These are phyloP conservation scores for Pestalotiopsis sp. DNA, from an alignment of 2,329 filamentous ascomycete genomes.

Conservation along the genomic window DNA sequence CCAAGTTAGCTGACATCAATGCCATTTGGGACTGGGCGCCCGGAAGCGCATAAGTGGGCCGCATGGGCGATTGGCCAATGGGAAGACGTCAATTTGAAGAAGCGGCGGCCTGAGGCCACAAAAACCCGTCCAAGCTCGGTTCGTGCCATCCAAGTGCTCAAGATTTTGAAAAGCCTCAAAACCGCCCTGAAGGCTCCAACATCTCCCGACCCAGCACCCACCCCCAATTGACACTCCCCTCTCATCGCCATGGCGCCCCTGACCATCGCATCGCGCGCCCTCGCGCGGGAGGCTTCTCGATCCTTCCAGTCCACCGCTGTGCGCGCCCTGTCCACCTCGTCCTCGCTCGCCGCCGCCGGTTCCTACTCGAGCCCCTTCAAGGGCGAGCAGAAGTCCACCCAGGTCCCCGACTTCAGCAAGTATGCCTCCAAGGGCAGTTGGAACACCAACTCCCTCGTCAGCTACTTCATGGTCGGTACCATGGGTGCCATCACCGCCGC, in stretches of 20 bases:
- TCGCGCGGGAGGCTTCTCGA: constrained; percentile 60
- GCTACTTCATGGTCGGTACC: constrained; percentile 98
- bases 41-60: background rate
- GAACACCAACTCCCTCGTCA: constrained; percentile 81
- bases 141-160: background rate
- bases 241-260: constrained; percentile 65
- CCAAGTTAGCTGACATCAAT: background rate
- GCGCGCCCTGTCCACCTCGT: constrained; percentile 59
- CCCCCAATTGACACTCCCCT: constrained; percentile 20
- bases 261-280: constrained; percentile 67
- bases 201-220: constrained; percentile 8
- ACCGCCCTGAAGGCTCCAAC: constrained; percentile 11
- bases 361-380: constrained; percentile 66
- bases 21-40: background rate
- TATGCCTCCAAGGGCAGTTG: constrained; percentile 74
- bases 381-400: constrained; percentile 58
- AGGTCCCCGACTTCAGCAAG: constrained; percentile 87
- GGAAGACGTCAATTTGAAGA: constrained; percentile 1
- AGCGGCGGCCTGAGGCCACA: constrained; percentile 10
- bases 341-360: constrained; percentile 46
- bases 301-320: constrained; percentile 39
- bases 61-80: constrained; percentile 9
- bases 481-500: constrained; percentile 91
- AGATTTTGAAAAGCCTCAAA: constrained; percentile 13
- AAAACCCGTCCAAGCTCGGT: constrained; percentile 6